Conservation (phyloP, 2,329 filamentous ascomycete species). For the Arthrobotrys conoides region DNA sequence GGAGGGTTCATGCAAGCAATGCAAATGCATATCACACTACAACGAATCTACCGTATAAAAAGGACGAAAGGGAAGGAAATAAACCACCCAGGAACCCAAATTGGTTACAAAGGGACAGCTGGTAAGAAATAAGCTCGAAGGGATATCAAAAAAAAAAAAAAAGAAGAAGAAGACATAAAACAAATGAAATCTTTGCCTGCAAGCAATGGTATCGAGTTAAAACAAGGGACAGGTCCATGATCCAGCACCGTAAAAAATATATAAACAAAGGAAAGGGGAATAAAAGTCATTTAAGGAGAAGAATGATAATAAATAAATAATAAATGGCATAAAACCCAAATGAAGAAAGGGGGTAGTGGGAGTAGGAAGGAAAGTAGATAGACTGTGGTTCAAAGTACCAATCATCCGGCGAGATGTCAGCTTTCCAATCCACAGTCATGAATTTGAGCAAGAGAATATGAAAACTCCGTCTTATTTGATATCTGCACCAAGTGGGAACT, state of each 20-base stretch:
- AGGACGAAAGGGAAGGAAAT: slow-evolving; percentile 36
- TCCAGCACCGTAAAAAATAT: slow-evolving; percentile 52
- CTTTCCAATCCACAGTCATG: background rate
- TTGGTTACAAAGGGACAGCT: slow-evolving; percentile 4
- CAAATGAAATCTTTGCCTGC: slow-evolving; percentile 57
- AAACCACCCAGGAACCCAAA: slow-evolving; percentile 7
- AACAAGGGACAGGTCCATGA: slow-evolving; percentile 44
- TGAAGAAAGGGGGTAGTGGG: too few species aligned
- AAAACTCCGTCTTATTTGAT: slow-evolving; percentile 32
- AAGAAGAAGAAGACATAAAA: slow-evolving; percentile 1
- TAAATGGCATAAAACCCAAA: background rate
- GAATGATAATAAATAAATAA: background rate
- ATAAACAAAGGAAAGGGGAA: slow-evolving; percentile 50
- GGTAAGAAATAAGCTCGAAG: slow-evolving; percentile 6
- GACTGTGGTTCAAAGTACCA: background rate
- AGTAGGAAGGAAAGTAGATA: background rate
- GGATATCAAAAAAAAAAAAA: slow-evolving; percentile 10
- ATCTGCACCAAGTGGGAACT: slow-evolving; percentile 54
- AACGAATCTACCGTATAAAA: slow-evolving; percentile 50
- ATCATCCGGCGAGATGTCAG: background rate
- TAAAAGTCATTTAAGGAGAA: slow-evolving; percentile 20
- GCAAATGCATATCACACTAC: slow-evolving; percentile 39
- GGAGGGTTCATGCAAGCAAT: slow-evolving; percentile 27
- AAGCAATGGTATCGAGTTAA: slow-evolving; percentile 55
- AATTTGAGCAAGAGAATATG: background rate